Conservation (phyloP, 176 grass and related monocot species). For the Eragrostis nindensis region DNA sequence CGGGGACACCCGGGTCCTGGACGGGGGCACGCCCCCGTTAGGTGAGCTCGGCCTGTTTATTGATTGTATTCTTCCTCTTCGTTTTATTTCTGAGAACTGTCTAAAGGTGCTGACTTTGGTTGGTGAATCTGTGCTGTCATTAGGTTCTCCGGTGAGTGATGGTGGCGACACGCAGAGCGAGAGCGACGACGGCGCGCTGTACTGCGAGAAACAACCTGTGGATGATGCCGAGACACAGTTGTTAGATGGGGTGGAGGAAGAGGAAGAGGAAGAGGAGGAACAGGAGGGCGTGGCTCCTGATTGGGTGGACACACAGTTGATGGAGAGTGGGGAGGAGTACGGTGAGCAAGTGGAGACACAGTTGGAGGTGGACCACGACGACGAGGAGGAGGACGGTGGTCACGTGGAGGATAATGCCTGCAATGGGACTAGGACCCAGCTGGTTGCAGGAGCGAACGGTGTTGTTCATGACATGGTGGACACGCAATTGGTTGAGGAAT, state of each 20-base stretch:
- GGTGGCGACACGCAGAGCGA: constrained; percentile 28
- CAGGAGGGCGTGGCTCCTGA: constrained; percentile 7
- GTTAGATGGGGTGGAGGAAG: constrained; percentile 29
- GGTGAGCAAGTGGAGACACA: constrained; percentile 22
- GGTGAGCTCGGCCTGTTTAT: constrained; percentile 29
- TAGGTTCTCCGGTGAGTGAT: constrained; percentile 42
- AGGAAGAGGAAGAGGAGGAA: neutral
- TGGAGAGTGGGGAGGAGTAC: constrained; percentile 27
- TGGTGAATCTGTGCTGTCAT: neutral
- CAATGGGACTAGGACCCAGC: constrained; percentile 11
- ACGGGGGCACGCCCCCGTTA: constrained; percentile 32
- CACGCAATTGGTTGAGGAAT: constrained; percentile 43
- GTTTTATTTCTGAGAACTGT: neutral
- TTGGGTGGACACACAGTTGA: constrained; percentile 42
- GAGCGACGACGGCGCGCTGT: neutral
- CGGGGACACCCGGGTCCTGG: constrained; percentile 27
- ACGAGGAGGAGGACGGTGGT: neutral
- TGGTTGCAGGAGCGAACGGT: constrained; percentile 1
- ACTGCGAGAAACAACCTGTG: constrained; percentile 21
- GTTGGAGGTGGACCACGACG: neutral
- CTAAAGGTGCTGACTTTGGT: constrained; percentile 17
- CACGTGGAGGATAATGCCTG: neutral
- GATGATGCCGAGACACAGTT: constrained; percentile 32
- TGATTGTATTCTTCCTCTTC: neutral
- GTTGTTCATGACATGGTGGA: neutral